These are phyloP conservation scores for Fusarium keratoplasticum DNA, from an alignment of 2,329 filamentous ascomycete genomes.

Conservation along the genomic window DNA sequence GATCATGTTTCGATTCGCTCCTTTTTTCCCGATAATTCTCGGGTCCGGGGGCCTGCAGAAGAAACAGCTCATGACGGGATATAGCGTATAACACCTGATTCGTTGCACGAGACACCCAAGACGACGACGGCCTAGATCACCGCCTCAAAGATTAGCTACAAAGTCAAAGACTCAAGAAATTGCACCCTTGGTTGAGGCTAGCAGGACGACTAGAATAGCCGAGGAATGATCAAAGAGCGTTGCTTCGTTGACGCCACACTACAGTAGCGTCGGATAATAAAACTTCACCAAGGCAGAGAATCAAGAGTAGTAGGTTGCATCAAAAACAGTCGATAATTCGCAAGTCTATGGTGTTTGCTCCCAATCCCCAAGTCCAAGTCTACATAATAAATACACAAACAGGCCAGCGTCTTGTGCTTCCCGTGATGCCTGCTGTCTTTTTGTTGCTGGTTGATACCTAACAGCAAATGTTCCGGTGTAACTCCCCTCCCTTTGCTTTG, in stretches of 20 bases:
- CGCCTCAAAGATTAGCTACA: not conserved
- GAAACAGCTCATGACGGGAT: not conserved
- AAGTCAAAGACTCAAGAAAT: not conserved
- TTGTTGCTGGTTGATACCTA: conserved; percentile 27
- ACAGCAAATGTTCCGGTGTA: conserved; percentile 40
- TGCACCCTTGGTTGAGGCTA: not conserved
- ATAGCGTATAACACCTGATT: not conserved
- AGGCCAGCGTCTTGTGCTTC: conserved; percentile 44
- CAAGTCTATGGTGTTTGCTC: conserved; percentile 43
- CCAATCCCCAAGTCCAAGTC: conserved; percentile 37
- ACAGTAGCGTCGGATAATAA: not conserved
- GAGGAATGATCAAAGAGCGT: not conserved
- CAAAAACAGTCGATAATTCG: conserved; percentile 21
- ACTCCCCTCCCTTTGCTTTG: conserved; percentile 39
- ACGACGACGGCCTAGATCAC: not conserved
- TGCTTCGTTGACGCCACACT: not conserved
- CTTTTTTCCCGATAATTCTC: not conserved
- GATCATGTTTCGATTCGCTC: not conserved
- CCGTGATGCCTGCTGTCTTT: conserved; percentile 38
- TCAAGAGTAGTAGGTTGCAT: not conserved
- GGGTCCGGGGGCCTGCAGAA: not conserved
- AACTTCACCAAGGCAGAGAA: not conserved
- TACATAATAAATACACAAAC: conserved; percentile 46
- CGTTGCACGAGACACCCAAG: not conserved
- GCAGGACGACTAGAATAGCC: not conserved